Evolutionary conservation across 2,329 filamentous ascomycete species (phyloP).

Genomic region (Exophiala viscosa): DNA sequence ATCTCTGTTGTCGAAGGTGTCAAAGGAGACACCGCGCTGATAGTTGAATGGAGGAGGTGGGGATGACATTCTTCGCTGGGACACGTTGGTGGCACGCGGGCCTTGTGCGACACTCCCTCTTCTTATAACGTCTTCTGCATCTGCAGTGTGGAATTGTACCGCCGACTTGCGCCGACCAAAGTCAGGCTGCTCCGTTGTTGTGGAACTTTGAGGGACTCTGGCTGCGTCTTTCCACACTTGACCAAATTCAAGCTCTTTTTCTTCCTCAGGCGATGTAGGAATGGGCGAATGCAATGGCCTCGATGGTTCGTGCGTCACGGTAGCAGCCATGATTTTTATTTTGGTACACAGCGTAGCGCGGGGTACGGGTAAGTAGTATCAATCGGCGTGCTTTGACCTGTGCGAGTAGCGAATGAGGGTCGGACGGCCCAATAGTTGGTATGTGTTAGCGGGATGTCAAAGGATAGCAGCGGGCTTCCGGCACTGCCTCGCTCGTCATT

Average conservation of each 20-base stretch:
- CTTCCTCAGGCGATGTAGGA: constrained; percentile 17
- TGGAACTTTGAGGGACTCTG: constrained; percentile 15
- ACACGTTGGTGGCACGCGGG: constrained; percentile 13
- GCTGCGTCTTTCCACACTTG: constrained; percentile 26
- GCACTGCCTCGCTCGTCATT: constrained; percentile 18
- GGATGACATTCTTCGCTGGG: constrained; percentile 32
- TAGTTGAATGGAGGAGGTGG: constrained; percentile 54
- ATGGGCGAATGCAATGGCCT: background rate
- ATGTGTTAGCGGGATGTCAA: constrained; percentile 7
- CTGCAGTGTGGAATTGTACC: constrained; percentile 28
- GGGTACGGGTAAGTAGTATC: constrained; percentile 10
- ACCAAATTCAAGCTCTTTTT: constrained; percentile 25
- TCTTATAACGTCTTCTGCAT: constrained; percentile 28
- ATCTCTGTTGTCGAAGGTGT: constrained; percentile 66
- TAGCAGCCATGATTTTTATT: constrained; percentile 14
- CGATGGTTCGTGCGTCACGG: constrained; percentile 8
- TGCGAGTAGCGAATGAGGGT: constrained; percentile 1
- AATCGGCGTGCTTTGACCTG: too few species aligned
- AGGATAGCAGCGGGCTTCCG: background rate
- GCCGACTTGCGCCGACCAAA: constrained; percentile 25
- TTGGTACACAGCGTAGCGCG: constrained; percentile 5
- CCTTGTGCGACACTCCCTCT: constrained; percentile 24
- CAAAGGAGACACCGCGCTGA: constrained; percentile 66
- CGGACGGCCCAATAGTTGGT: constrained; percentile 2
- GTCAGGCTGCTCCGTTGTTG: constrained; percentile 6